Percentiles rank a stretch among this genome's conserved stretches.
These are phyloP conservation scores for Blastobotrys illinoisensis DNA, from an alignment of 1,139 yeast genomes.

Conservation along the genomic window DNA sequence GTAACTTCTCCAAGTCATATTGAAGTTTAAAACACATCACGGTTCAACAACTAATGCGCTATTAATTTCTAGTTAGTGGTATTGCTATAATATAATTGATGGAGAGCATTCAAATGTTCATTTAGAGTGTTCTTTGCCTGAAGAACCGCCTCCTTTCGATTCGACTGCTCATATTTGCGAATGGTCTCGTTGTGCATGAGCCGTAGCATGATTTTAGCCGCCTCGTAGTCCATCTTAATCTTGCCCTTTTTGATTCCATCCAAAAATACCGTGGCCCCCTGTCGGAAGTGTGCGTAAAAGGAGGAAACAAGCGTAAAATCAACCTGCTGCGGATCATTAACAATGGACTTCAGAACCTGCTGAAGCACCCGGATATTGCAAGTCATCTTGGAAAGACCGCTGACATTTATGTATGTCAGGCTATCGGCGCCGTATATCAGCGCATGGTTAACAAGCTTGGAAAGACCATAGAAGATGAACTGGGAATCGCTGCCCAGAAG, in stretches of 20 bases:
- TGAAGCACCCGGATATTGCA: constrained; percentile 69
- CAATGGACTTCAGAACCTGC: constrained; percentile 65
- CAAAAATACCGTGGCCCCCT: constrained; percentile 20
- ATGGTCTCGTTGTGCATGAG: constrained; percentile 25
- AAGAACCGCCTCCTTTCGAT: constrained; percentile 25
- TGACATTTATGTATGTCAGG: constrained; percentile 50
- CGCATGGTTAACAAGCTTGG: constrained; percentile 50
- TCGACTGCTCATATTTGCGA: constrained; percentile 24
- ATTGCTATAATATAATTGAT: not conserved
- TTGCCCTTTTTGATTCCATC: constrained; percentile 20
- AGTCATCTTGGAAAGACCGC: constrained; percentile 63
- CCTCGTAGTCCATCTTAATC: constrained; percentile 21
- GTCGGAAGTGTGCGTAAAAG: constrained; percentile 53
- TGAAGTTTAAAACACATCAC: not conserved
- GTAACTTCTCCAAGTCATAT: not conserved
- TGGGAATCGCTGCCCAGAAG: constrained; percentile 29
- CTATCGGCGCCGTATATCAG: constrained; percentile 57
- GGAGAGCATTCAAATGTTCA: constrained; percentile 20
- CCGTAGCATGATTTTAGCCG: constrained; percentile 24
- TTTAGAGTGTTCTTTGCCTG: constrained; percentile 21
- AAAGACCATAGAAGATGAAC: constrained; percentile 45
- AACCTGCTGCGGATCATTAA: constrained; percentile 51
- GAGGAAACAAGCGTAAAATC: constrained; percentile 52
- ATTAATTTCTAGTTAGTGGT: not conserved
- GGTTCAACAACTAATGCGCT: not conserved